Percentiles rank a stretch among this genome's conserved stretches.
These are phyloP conservation scores for Nakaseomyces bracarensis DNA, from an alignment of 1,139 yeast genomes.

Conservation along the genomic window DNA sequence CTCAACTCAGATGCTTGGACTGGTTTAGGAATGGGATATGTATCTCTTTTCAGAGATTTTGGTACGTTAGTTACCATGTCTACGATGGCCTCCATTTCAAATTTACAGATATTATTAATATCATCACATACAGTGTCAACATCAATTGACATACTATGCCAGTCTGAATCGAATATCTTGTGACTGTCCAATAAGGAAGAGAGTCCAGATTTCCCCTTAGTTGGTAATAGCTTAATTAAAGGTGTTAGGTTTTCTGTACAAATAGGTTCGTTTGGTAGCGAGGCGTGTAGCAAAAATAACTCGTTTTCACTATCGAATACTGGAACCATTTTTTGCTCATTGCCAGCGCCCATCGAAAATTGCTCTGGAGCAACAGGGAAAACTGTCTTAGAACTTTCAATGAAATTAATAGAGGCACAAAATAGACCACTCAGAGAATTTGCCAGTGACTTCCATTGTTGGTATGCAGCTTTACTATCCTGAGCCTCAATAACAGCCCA, in stretches of 20 bases:
- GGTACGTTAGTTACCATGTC: slow-evolving; percentile 69
- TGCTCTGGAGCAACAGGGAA: slow-evolving; percentile 50
- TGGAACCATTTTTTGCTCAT: slow-evolving; percentile 20
- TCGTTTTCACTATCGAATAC: slow-evolving; percentile 28
- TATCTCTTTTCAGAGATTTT: slow-evolving; percentile 52
- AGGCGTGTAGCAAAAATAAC: slow-evolving; percentile 64
- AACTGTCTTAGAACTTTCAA: slow-evolving; percentile 73
- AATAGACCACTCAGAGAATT: slow-evolving; percentile 82
- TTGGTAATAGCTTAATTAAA: slow-evolving; percentile 78
- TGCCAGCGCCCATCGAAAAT: slow-evolving; percentile 20
- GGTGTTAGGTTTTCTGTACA: slow-evolving; percentile 98
- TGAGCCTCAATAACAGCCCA: slow-evolving; percentile 79
- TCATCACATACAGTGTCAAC: slow-evolving; percentile 50
- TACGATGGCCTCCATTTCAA: slow-evolving; percentile 59
- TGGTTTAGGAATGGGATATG: slow-evolving; percentile 76
- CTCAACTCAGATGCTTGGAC: slow-evolving; percentile 54
- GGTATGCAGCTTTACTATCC: slow-evolving; percentile 45
- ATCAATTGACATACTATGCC: slow-evolving; percentile 93
- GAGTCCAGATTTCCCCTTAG: slow-evolving; percentile 87
- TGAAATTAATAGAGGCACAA: slow-evolving; percentile 89
- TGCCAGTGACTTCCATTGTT: slow-evolving; percentile 63
- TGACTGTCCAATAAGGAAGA: slow-evolving; percentile 89
- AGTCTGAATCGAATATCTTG: slow-evolving; percentile 82
- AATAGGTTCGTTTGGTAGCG: slow-evolving; percentile 89
- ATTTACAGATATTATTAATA: slow-evolving; percentile 36